phyloP scores from a whole-genome alignment of 306 rosid species.

The Trichosanthes cucumerina region DNA sequence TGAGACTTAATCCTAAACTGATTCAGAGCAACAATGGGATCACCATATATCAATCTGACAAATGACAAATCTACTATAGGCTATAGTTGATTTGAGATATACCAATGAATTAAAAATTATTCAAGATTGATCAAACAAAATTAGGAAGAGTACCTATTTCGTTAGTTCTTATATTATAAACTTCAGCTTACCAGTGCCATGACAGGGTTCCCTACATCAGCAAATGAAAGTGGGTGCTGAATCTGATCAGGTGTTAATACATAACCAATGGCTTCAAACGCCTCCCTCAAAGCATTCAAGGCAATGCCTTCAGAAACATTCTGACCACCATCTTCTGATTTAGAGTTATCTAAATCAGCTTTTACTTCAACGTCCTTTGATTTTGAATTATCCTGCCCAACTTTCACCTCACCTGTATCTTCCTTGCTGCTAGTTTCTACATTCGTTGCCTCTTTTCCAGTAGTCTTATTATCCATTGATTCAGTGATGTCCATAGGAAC shows the following conservation, averaged over 20 bases:
- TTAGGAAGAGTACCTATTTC: neutral
- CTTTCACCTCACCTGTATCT: constrained; percentile 31
- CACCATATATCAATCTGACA: neutral
- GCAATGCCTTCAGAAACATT: constrained; percentile 46
- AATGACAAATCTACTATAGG: neutral
- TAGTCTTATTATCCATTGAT: constrained; percentile 26
- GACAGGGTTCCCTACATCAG: constrained; percentile 82
- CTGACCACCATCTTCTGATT: constrained; percentile 31
- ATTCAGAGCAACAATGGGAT: neutral
- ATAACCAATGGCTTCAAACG: constrained; percentile 79
- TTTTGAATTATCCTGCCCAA: constrained; percentile 29
- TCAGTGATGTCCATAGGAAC: constrained; percentile 39
- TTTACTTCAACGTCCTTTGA: constrained; percentile 39
- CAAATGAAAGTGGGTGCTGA: constrained; percentile 58
- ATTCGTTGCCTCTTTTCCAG: constrained; percentile 27
- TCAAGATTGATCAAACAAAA: neutral
- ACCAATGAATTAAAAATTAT: neutral
- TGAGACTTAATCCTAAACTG: neutral
- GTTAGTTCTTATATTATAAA: neutral
- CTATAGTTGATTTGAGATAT: neutral
- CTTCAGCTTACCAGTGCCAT: constrained; percentile 79
- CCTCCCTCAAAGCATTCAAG: constrained; percentile 64
- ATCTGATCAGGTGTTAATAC: constrained; percentile 37
- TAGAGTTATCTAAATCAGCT: constrained; percentile 30
- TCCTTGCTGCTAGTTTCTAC: constrained; percentile 39